Conservation (phyloP, 2,329 filamentous ascomycete species). For the Trichoderma endophyticum region DNA sequence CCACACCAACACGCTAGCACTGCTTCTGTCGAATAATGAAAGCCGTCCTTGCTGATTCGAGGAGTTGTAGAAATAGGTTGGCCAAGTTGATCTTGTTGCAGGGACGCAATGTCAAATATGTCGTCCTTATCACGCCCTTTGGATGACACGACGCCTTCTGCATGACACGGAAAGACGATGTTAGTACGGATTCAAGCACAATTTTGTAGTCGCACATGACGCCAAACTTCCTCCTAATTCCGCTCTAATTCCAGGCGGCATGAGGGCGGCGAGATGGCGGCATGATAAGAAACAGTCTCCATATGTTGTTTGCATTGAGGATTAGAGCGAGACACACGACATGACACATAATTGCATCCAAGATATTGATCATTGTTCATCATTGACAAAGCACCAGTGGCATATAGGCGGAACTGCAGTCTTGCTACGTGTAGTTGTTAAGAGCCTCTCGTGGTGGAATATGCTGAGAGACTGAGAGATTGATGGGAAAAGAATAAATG, state of each 20-base stretch:
- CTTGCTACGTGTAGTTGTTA: neutral
- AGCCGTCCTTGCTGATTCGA: neutral
- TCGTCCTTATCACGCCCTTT: constrained; percentile 10
- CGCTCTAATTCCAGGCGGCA: neutral
- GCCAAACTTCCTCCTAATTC: neutral
- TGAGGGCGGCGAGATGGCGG: neutral
- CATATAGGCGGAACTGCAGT: neutral
- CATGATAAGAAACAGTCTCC: neutral
- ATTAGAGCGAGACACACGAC: neutral
- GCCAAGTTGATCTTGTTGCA: neutral
- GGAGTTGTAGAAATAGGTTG: neutral
- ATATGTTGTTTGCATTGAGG: neutral
- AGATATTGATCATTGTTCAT: neutral
- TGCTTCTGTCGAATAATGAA: neutral
- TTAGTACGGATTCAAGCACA: neutral
- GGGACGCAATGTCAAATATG: constrained; percentile 15
- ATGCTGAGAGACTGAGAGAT: neutral
- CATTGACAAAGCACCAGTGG: neutral
- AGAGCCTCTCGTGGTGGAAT: neutral
- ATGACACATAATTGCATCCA: neutral
- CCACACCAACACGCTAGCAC: neutral
- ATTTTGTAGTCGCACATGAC: neutral
- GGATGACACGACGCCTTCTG: constrained; percentile 8
- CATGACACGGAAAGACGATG: neutral
- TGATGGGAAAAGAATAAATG: neutral